These are phyloP conservation scores for Hydrangea macrophylla DNA, from an alignment of 148 eudicot genomes.

Conservation along the genomic window DNA sequence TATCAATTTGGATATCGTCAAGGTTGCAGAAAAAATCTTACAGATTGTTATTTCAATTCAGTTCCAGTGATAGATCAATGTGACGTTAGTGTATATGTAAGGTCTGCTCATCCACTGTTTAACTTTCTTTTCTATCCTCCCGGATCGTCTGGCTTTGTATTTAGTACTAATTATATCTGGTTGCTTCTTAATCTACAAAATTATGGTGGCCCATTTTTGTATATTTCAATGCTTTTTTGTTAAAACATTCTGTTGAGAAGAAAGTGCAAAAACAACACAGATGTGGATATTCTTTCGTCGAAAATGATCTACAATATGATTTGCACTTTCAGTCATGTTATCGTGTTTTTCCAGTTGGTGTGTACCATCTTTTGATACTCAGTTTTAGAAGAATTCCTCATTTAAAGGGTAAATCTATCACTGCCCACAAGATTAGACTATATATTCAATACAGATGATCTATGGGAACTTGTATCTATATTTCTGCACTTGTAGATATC, in stretches of 20 bases:
- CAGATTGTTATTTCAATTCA: constrained; percentile 67
- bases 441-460: neutral
- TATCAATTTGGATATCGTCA: constrained; percentile 65
- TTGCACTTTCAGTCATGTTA: neutral
- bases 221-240: neutral
- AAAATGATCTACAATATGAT: neutral
- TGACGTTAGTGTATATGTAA: constrained; percentile 85
- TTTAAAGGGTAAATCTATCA: neutral
- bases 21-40: constrained; percentile 67
- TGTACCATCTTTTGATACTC: neutral
- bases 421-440: neutral
- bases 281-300: neutral
- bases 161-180: neutral
- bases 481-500: constrained; percentile 51
- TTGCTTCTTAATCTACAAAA: neutral
- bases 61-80: constrained; percentile 74
- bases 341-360: neutral
- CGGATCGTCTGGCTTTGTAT: neutral
- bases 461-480: neutral
- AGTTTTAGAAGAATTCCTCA: neutral
- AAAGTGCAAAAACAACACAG: neutral
- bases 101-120: constrained; percentile 13
- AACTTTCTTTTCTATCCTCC: neutral
- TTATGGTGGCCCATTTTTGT: neutral
- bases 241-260: neutral